Evolutionary conservation across 1,284 basidiomycete genomes (phyloP), one percentile per base, ranked within the genome.

Genomic region (Chalciporus sp.): DNA sequence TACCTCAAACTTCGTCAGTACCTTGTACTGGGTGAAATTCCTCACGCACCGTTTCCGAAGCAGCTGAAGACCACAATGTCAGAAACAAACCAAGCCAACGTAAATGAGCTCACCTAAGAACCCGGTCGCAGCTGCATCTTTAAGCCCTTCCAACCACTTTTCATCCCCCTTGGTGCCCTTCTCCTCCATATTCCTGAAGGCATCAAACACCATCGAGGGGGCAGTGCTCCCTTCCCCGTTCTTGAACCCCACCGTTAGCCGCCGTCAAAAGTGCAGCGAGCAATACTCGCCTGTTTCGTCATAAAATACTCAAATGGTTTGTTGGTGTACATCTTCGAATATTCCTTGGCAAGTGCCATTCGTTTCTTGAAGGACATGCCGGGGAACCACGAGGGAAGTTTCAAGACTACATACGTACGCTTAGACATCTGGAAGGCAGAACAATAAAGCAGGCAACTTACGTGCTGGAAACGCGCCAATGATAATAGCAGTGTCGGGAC

Each of bases 121-220:
- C 0, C 1, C 35, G 17, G 35, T 37, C 1, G 35, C 35, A 17
- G 35, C 16, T 8, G 35, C n/a, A 1, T 2, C 6, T 7, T 57
- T 58, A 0, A 66, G 49, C 1, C 4, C 42, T 7, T 44, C n/a
- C 47, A 54, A 47, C 53, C 47, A 57, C 4, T 33, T 19, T 42
- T 51, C 39, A 2, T 44, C 47, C 0, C 47, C 42, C 1, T 20
- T 7, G 2, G 1, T 11, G 6, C 52, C 53, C 14, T 49, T 56
- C 19, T 42, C 49, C 16, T 64, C 47, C 16, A 52, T 35, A 14
- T n/a, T 27, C 17, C 35, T 51, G 3, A 66, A 11, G 4, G 51
- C 56, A 10, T 59, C 61, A 1, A 46, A 16, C 1, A 69, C 51
- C 52, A 67, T 42, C 1, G 53, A 65, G 1, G 60, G 28, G 1